phyloP scores from a whole-genome alignment of 1,284 basidiomycete genomes.

The Leccinum huronense region DNA sequence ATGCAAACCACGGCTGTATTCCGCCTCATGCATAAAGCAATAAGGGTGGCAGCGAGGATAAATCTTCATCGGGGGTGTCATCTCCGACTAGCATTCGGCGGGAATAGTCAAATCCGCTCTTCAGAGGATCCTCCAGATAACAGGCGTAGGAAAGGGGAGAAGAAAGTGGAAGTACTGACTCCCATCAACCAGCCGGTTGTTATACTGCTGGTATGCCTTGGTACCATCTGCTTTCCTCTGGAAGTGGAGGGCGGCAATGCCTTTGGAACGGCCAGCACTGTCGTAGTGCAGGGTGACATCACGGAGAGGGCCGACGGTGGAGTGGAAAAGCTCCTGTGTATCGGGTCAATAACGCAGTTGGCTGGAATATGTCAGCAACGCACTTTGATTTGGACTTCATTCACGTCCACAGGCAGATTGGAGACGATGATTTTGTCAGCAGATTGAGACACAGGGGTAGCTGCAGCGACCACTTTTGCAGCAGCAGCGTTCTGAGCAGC shows the following conservation, averaged over 20 bases:
- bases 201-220: constrained; percentile 92
- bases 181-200: constrained; percentile 99
- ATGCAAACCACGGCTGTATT: constrained; percentile 26
- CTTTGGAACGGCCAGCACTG: constrained; percentile 83
- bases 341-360: constrained; percentile 8
- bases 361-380: constrained; percentile 22
- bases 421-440: constrained; percentile 95
- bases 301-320: constrained; percentile 86
- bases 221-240: constrained; percentile 84
- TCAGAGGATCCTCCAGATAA: constrained; percentile 24
- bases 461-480: constrained; percentile 40
- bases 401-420: constrained; percentile 93
- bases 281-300: constrained; percentile 88
- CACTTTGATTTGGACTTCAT: constrained; percentile 91
- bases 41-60: constrained; percentile 30
- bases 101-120: constrained; percentile 21
- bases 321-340: constrained; percentile 84
- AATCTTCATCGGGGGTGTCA: constrained; percentile 28
- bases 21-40: constrained; percentile 20
- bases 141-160: constrained; percentile 36
- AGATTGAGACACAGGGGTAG: constrained; percentile 39
- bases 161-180: constrained; percentile 85
- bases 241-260: constrained; percentile 87
- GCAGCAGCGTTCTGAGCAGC: constrained; percentile 40
- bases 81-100: constrained; percentile 27